Conservation (phyloP, 2,329 filamentous ascomycete genomes). For the Xylariaceae sp. region DNA sequence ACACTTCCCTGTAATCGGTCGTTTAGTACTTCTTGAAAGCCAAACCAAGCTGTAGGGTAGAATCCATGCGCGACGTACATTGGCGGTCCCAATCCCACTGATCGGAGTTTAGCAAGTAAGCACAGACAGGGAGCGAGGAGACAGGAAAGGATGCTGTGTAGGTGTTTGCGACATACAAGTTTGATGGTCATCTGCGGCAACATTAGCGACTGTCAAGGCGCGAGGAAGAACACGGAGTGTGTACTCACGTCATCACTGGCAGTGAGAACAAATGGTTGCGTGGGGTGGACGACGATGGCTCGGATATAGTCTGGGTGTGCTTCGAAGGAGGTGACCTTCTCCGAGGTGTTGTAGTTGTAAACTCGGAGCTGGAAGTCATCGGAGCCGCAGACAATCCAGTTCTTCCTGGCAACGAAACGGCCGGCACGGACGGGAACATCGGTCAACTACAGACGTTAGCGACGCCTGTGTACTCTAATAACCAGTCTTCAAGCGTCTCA, state of each 20-base stretch:
- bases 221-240: conserved; percentile 52
- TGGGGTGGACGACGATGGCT: conserved; percentile 91
- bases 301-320: conserved; percentile 98
- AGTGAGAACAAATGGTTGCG: conserved; percentile 91
- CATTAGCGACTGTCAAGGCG: conserved; percentile 1
- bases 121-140: neutral
- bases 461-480: neutral
- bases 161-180: conserved; percentile 14
- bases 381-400: conserved; percentile 95
- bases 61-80: conserved; percentile 35
- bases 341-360: conserved; percentile 99
- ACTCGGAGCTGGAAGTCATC: conserved; percentile 85
- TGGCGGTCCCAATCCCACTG: conserved; percentile 95
- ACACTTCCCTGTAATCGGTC: conserved; percentile 64
- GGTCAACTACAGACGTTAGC: conserved; percentile 53
- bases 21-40: conserved; percentile 4
- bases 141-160: neutral
- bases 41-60: too few species aligned
- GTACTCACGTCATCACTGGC: conserved; percentile 98
- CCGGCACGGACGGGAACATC: conserved; percentile 96
- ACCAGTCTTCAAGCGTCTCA: neutral
- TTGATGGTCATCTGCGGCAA: conserved; percentile 18
- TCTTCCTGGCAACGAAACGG: conserved; percentile 95
- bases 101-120: conserved; percentile 6
- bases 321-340: conserved; percentile 96